These are phyloP conservation scores for Yamadazyma nakazawae DNA, from an alignment of 805 yeast genomes.

Conservation along the genomic window DNA sequence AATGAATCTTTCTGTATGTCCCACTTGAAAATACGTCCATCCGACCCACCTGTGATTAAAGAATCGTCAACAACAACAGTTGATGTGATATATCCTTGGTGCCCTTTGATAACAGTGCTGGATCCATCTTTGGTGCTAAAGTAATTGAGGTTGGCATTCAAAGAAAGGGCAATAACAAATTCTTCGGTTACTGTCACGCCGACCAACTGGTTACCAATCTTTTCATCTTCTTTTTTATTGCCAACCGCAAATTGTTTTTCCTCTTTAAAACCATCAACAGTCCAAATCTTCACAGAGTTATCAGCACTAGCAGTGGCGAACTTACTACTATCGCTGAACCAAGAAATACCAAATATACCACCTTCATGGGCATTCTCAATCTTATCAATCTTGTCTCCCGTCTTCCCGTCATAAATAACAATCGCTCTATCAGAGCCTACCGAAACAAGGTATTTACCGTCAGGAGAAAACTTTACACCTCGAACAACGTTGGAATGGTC, in stretches of 20 bases:
- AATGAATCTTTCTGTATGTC: constrained; percentile 19
- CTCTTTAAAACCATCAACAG: constrained; percentile 32
- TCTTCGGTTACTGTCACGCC: constrained; percentile 70
- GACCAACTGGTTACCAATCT: constrained; percentile 65
- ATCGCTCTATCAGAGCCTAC: constrained; percentile 84
- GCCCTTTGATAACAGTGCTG: constrained; percentile 57
- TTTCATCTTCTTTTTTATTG: constrained; percentile 22
- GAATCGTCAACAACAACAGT: constrained; percentile 23
- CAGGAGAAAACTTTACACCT: constrained; percentile 79
- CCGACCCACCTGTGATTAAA: constrained; percentile 70
- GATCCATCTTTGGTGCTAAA: constrained; percentile 38
- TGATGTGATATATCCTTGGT: constrained; percentile 78
- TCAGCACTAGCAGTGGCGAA: constrained; percentile 88
- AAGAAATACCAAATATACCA: constrained; percentile 75
- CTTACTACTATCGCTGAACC: constrained; percentile 52
- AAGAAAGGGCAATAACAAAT: constrained; percentile 63
- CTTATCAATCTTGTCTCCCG: constrained; percentile 67
- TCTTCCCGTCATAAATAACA: constrained; percentile 79
- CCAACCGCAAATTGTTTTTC: constrained; percentile 46
- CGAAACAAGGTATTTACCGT: constrained; percentile 69
- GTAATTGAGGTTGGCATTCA: constrained; percentile 67
- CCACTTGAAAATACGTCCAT: constrained; percentile 74
- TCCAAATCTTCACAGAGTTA: constrained; percentile 64
- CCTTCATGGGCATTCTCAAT: constrained; percentile 61
- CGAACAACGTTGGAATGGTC: constrained; percentile 77